Evolutionary conservation across 495 filamentous ascomycete species (phyloP).

Genomic region (Penicillium dipodomyicola): DNA sequence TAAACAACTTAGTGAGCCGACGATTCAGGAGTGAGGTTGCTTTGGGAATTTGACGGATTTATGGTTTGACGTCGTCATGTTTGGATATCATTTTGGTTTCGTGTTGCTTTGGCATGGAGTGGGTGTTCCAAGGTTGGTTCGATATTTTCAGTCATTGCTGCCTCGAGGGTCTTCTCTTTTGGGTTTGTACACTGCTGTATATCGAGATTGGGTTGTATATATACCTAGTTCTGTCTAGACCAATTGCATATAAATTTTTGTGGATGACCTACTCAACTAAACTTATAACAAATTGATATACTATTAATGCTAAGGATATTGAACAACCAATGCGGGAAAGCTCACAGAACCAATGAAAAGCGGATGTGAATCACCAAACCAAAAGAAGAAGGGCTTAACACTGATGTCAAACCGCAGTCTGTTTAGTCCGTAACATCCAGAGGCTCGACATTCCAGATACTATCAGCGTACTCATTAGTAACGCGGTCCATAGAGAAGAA

Average conservation of each 20-base stretch:
- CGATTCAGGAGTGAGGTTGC: constrained; percentile 20
- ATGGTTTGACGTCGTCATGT: background rate
- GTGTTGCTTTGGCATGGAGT: constrained; percentile 3
- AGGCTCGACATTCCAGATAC: constrained; percentile 94
- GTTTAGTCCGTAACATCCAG: constrained; percentile 40
- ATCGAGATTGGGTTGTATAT: background rate
- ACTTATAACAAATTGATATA: background rate
- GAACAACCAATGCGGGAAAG: background rate
- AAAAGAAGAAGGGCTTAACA: background rate
- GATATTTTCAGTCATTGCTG: background rate
- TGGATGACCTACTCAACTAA: background rate
- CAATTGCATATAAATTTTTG: background rate
- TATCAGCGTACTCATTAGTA: constrained; percentile 96
- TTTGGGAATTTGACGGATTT: constrained; percentile 4
- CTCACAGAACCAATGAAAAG: background rate
- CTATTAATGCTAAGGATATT: constrained; percentile 1
- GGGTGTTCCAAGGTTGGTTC: constrained; percentile 1
- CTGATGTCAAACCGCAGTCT: background rate
- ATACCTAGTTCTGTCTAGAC: background rate
- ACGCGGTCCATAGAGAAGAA: constrained; percentile 97
- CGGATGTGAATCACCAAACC: background rate
- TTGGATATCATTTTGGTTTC: background rate
- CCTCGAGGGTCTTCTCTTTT: background rate
- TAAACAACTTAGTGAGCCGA: constrained; percentile 22
- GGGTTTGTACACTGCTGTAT: background rate